Conservation (phyloP, 345 rosid genomes). For the Citrus medica region DNA sequence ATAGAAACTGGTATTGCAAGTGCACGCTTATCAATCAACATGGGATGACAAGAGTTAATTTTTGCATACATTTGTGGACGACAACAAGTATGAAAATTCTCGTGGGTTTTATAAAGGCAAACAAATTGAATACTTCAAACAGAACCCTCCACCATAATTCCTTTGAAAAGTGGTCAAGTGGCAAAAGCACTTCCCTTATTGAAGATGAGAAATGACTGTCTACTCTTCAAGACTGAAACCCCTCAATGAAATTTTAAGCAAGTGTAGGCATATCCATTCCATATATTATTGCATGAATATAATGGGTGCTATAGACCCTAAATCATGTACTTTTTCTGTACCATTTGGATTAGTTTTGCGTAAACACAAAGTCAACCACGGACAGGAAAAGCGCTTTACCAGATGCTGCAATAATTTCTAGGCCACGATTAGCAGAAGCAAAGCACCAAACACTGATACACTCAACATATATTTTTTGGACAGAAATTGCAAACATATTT, state of each 20-base stretch:
- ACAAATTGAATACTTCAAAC: slow-evolving; percentile 5
- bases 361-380: not conserved
- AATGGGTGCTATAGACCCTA: not conserved
- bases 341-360: slow-evolving; percentile 2
- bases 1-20: not conserved
- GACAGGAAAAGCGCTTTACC: not conserved
- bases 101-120: not conserved
- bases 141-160: slow-evolving; percentile 10
- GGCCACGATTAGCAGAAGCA: not conserved
- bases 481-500: not conserved
- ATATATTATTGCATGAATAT: not conserved
- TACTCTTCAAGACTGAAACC: not conserved
- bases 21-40: not conserved
- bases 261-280: not conserved
- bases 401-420: not conserved
- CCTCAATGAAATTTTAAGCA: not conserved
- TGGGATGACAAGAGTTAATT: not conserved
- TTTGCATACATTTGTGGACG: not conserved
- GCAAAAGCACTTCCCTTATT: slow-evolving; percentile 14
- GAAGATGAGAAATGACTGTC: slow-evolving; percentile 12
- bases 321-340: slow-evolving; percentile 25
- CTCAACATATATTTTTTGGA: not conserved
- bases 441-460: not conserved
- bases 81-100: not conserved
- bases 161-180: slow-evolving; percentile 13